Evolutionary conservation across 805 yeast species (phyloP).

Genomic region (Ascoidea asiatica): DNA sequence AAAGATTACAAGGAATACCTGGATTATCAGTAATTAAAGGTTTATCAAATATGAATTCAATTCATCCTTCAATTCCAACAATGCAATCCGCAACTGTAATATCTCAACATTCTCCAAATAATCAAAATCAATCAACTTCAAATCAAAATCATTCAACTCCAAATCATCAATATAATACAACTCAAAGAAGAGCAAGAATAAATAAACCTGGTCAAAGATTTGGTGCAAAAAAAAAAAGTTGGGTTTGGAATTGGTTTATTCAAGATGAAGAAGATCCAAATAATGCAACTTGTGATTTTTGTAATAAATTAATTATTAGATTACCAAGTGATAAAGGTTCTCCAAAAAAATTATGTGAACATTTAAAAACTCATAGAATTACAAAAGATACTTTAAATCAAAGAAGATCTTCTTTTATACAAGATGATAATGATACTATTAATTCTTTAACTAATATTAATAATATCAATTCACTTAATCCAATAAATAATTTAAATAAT

Average conservation of each 20-base stretch:
- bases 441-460: background rate
- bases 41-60: too few species aligned
- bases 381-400: slow-evolving; percentile 25
- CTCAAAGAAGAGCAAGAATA: slow-evolving; percentile 9
- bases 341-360: slow-evolving; percentile 46
- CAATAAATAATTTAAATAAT: background rate
- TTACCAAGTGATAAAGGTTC: slow-evolving; percentile 41
- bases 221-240: slow-evolving; percentile 47
- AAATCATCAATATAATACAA: background rate
- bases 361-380: slow-evolving; percentile 39
- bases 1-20: too few species aligned
- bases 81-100: too few species aligned
- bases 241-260: slow-evolving; percentile 53
- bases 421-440: background rate
- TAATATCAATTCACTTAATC: too few species aligned
- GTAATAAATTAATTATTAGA: slow-evolving; percentile 35
- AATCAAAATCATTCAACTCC: background rate
- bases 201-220: slow-evolving; percentile 42
- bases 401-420: slow-evolving; percentile 15
- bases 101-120: too few species aligned
- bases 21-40: too few species aligned
- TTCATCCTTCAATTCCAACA: too few species aligned
- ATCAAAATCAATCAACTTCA: background rate
- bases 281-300: slow-evolving; percentile 38
- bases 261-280: slow-evolving; percentile 35